Conservation (phyloP, 495 filamentous ascomycete genomes). For the Aspergillus sparsus region DNA sequence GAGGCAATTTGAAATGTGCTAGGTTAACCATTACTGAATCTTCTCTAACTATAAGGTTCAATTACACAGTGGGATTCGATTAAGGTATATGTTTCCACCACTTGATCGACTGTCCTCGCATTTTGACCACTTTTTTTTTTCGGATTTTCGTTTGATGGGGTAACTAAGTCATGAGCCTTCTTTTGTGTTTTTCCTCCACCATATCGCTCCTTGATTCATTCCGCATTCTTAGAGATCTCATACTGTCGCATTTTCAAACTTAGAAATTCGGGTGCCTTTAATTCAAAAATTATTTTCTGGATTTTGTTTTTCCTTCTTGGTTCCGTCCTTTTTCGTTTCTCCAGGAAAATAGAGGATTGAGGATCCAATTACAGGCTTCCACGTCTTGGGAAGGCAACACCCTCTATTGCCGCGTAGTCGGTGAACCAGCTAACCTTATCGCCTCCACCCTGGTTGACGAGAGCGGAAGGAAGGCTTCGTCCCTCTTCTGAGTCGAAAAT, state of each 20-base stretch:
- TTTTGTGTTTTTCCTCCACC: too few species aligned
- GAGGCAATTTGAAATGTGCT: not conserved
- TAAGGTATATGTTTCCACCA: not conserved
- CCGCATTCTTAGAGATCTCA: too few species aligned
- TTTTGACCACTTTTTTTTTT: not conserved
- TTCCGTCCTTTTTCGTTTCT: not conserved
- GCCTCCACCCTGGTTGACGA: conserved; percentile 80
- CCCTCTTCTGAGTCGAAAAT: conserved; percentile 85
- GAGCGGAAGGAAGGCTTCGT: conserved; percentile 71
- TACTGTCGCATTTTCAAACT: too few species aligned
- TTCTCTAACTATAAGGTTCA: conserved; percentile 4
- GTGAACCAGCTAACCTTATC: conserved; percentile 96
- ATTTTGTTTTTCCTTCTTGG: not conserved
- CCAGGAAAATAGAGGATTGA: not conserved
- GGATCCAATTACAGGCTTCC: conserved; percentile 50
- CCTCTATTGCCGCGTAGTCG: conserved; percentile 77
- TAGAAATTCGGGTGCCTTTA: not conserved
- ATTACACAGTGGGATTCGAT: not conserved
- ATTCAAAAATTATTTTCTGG: not conserved
- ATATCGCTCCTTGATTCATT: too few species aligned
- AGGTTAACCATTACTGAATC: not conserved
- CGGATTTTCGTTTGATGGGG: not conserved
- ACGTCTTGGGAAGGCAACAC: conserved; percentile 74
- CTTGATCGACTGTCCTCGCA: not conserved
- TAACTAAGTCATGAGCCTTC: too few species aligned